A percentile compares a stretch with the other conserved stretches of the same genome.
These are phyloP conservation scores for Penicillium psychrosexuale DNA, from an alignment of 2,329 filamentous ascomycete genomes.

Conservation along the genomic window DNA sequence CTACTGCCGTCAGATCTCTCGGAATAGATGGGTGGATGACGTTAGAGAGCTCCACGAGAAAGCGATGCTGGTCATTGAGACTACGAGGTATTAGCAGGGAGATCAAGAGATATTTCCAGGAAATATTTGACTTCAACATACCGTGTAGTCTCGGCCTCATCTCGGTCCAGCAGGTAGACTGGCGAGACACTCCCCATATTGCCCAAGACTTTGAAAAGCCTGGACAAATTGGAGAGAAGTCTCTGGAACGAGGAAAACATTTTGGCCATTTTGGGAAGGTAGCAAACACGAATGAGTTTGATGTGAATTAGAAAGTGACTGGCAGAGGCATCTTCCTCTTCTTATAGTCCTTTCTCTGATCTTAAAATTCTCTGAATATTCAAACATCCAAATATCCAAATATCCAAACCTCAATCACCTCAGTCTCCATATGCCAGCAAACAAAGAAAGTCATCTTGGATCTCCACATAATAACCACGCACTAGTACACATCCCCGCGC, in stretches of 20 bases:
- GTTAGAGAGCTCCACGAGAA: slow-evolving; percentile 20
- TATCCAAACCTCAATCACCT: too few relatives aligned
- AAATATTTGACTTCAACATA: background rate
- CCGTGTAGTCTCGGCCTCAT: slow-evolving; percentile 22
- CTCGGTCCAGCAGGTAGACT: slow-evolving; percentile 22
- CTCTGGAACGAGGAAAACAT: background rate
- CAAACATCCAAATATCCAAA: too few relatives aligned
- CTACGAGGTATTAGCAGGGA: slow-evolving; percentile 5
- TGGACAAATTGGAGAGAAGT: background rate
- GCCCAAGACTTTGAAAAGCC: background rate
- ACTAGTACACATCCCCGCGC: background rate
- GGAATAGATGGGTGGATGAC: slow-evolving; percentile 29
- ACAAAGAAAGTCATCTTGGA: background rate
- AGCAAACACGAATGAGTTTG: background rate
- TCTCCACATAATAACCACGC: background rate
- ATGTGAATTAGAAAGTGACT: background rate
- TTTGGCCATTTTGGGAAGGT: background rate
- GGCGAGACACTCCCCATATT: slow-evolving; percentile 5
- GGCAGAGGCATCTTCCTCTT: background rate
- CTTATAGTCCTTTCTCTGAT: background rate
- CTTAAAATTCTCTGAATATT: too few relatives aligned
- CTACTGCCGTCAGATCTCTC: slow-evolving; percentile 17
- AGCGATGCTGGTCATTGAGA: slow-evolving; percentile 27
- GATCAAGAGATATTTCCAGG: background rate
- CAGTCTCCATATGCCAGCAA: background rate